Percentiles rank a stretch among this genome's conserved stretches.
These are phyloP conservation scores for Pseudogymnoascus sp. DNA, from an alignment of 2,329 filamentous ascomycete species.

Conservation along the genomic window DNA sequence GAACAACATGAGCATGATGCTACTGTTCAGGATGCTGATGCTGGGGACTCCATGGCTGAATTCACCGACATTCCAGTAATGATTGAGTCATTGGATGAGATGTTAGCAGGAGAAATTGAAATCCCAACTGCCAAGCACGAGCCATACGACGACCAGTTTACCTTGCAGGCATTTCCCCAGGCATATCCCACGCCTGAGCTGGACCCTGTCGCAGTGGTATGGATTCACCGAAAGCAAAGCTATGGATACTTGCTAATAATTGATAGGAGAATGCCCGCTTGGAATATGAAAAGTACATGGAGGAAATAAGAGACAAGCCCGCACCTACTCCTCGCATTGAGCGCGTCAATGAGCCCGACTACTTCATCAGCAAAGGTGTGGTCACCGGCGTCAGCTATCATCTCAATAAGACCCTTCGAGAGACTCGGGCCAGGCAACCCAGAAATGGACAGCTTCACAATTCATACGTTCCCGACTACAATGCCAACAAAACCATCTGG, in stretches of 20 bases:
- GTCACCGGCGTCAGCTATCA: background rate
- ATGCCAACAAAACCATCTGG: background rate
- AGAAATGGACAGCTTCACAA: background rate
- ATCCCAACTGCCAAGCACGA: background rate
- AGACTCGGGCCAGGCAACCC: background rate
- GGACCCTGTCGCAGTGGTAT: background rate
- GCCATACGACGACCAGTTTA: background rate
- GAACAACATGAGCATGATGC: background rate
- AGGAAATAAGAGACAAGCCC: background rate
- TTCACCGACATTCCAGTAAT: background rate
- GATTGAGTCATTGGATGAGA: background rate
- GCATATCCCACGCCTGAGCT: background rate
- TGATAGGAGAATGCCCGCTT: background rate
- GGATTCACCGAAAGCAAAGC: background rate
- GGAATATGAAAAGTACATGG: background rate
- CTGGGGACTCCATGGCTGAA: background rate
- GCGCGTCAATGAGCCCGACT: background rate
- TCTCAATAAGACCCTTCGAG: background rate
- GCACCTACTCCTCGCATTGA: background rate
- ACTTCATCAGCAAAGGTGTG: background rate
- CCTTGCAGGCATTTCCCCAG: background rate
- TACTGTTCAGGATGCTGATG: background rate
- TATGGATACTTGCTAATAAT: background rate
- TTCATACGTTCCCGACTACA: background rate
- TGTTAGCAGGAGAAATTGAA: background rate